phyloP scores from a whole-genome alignment of 192 early-diverging fungal species.

The Coemansia sp. region DNA sequence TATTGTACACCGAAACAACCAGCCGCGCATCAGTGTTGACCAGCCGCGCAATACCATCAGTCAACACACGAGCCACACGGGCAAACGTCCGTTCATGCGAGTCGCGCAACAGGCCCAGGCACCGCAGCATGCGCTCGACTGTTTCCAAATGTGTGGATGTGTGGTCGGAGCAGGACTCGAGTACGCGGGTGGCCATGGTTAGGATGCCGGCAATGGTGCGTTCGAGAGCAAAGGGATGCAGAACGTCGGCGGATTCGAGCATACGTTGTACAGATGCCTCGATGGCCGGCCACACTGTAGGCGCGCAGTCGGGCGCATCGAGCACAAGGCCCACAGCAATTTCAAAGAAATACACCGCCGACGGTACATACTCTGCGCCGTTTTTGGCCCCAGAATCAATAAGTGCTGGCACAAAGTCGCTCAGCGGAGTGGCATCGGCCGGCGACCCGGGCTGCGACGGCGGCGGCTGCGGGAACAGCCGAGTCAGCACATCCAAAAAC shows the following conservation, averaged over 20 bases:
- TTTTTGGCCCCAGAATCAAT: background rate
- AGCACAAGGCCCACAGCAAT: conserved; percentile 25
- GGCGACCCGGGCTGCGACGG: conserved; percentile 33
- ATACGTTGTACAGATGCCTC: conserved; percentile 72
- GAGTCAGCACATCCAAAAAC: conserved; percentile 30
- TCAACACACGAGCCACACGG: conserved; percentile 33
- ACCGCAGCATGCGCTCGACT: conserved; percentile 42
- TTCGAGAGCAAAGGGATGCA: conserved; percentile 71
- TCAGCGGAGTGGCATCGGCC: conserved; percentile 7
- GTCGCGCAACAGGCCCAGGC: conserved; percentile 55
- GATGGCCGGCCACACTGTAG: conserved; percentile 60
- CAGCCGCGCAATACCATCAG: conserved; percentile 32
- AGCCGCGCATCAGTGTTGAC: conserved; percentile 26
- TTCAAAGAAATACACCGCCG: conserved; percentile 51
- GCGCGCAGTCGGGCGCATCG: conserved; percentile 22
- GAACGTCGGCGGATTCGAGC: conserved; percentile 62
- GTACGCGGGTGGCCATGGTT: conserved; percentile 67
- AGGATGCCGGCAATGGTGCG: conserved; percentile 72
- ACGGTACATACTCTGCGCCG: conserved; percentile 23
- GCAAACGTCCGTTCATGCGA: conserved; percentile 55
- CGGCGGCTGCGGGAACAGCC: conserved; percentile 31
- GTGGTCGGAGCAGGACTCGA: conserved; percentile 14
- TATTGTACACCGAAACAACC: conserved; percentile 6
- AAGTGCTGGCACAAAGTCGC: background rate
- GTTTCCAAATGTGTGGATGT: conserved; percentile 14